Conservation (phyloP, 371 early-diverging fungal species). For the Zopfochytrium polystomum region DNA sequence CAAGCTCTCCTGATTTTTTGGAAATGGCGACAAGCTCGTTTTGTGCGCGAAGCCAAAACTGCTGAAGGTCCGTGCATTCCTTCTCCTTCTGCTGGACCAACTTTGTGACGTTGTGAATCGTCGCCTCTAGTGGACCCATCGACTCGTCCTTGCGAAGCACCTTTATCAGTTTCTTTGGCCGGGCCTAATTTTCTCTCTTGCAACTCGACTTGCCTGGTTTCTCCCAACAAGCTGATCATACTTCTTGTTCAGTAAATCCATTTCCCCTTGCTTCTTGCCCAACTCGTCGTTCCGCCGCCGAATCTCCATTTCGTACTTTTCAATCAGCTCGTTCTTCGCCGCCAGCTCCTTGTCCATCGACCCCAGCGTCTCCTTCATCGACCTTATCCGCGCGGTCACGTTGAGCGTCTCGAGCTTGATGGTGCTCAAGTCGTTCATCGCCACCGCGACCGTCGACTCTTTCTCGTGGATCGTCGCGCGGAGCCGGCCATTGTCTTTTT, state of each 20-base stretch:
- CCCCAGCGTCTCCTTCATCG: constrained; percentile 34
- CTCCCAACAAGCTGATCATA: constrained; percentile 45
- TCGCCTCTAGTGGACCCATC: constrained; percentile 57
- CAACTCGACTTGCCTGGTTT: constrained; percentile 33
- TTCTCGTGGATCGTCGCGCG: constrained; percentile 47
- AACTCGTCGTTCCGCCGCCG: constrained; percentile 51
- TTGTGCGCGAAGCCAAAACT: constrained; percentile 55
- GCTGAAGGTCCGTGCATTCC: constrained; percentile 50
- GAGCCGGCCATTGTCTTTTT: constrained; percentile 41
- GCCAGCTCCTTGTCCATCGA: constrained; percentile 38
- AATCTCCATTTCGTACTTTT: constrained; percentile 58
- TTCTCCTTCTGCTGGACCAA: constrained; percentile 45
- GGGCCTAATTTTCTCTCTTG: background rate
- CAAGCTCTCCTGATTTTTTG: constrained; percentile 37
- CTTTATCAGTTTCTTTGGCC: background rate
- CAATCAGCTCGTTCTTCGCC: constrained; percentile 45
- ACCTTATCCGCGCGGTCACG: constrained; percentile 21
- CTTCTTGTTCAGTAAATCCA: constrained; percentile 57
- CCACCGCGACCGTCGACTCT: constrained; percentile 41
- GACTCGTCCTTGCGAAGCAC: constrained; percentile 37
- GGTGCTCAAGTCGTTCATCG: constrained; percentile 47
- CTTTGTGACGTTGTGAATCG: constrained; percentile 53
- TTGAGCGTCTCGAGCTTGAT: constrained; percentile 42
- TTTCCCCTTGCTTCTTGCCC: constrained; percentile 52
- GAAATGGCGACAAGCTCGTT: constrained; percentile 52